Conservation (phyloP, 768 basidiomycete species). For the Suillus luteus region DNA sequence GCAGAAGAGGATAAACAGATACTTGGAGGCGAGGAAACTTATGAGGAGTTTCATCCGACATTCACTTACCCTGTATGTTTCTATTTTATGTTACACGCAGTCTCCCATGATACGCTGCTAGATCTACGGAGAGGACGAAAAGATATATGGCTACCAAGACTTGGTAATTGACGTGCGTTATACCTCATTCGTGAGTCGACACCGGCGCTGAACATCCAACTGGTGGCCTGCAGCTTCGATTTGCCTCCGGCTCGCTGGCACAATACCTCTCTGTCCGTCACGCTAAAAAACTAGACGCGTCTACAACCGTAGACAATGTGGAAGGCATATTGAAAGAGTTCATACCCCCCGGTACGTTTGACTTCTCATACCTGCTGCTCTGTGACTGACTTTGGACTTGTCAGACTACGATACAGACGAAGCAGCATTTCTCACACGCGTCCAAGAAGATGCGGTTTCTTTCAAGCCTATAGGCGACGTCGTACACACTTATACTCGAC, state of each 20-base stretch:
- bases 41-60: slow-evolving; percentile 73
- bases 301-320: slow-evolving; percentile 83
- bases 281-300: slow-evolving; percentile 62
- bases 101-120: slow-evolving; percentile 28
- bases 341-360: slow-evolving; percentile 65
- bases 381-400: not conserved
- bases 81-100: not conserved
- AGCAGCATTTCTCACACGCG: slow-evolving; percentile 62
- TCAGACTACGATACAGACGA: slow-evolving; percentile 74
- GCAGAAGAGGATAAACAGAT: slow-evolving; percentile 63
- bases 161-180: slow-evolving; percentile 76
- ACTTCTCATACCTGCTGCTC: slow-evolving; percentile 4
- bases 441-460: slow-evolving; percentile 73
- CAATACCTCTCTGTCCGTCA: slow-evolving; percentile 74
- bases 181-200: slow-evolving; percentile 1
- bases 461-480: slow-evolving; percentile 80
- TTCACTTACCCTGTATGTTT: slow-evolving; percentile 90
- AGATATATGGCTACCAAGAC: slow-evolving; percentile 90
- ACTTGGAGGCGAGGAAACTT: slow-evolving; percentile 58
- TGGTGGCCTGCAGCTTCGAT: slow-evolving; percentile 56
- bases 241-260: slow-evolving; percentile 84
- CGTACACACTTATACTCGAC: slow-evolving; percentile 77
- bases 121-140: slow-evolving; percentile 97
- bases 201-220: slow-evolving; percentile 7
- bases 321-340: slow-evolving; percentile 74